Conservation (phyloP, 2,329 filamentous ascomycete species). For the Diaporthe amygdali region DNA sequence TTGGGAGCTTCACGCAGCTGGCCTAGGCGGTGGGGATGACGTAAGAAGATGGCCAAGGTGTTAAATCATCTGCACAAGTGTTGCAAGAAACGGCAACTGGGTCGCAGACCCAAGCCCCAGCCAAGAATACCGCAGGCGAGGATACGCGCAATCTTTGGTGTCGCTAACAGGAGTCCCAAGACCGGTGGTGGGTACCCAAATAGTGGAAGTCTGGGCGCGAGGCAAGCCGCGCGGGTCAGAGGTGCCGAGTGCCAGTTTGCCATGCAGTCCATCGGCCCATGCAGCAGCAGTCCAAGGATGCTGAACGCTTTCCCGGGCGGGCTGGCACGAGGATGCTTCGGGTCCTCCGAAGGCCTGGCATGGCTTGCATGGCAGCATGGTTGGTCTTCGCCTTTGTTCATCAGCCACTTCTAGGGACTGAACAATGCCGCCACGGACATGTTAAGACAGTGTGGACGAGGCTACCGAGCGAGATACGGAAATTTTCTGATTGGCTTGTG, state of each 20-base stretch:
- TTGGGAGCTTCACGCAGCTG: neutral
- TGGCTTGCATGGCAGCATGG: neutral
- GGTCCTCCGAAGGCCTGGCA: constrained; percentile 1
- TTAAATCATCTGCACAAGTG: neutral
- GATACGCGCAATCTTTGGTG: neutral
- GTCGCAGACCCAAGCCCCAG: neutral
- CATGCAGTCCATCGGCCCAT: neutral
- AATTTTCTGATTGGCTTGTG: neutral
- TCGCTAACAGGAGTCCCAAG: neutral
- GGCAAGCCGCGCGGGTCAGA: constrained; percentile 9
- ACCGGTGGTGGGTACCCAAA: neutral
- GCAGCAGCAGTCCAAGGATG: constrained; percentile 1
- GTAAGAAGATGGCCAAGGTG: constrained; percentile 2
- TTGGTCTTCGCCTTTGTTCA: neutral
- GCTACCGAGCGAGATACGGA: neutral
- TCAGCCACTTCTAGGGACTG: neutral
- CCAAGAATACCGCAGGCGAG: constrained; percentile 7
- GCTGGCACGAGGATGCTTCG: neutral
- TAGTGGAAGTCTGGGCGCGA: constrained; percentile 1
- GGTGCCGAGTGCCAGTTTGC: constrained; percentile 2
- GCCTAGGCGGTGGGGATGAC: neutral
- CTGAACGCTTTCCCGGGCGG: neutral
- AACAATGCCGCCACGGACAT: neutral
- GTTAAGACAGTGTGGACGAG: neutral
- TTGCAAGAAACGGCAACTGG: neutral